Conservation (phyloP, 2,329 filamentous ascomycete species). For the Diaporthe longicolla region DNA sequence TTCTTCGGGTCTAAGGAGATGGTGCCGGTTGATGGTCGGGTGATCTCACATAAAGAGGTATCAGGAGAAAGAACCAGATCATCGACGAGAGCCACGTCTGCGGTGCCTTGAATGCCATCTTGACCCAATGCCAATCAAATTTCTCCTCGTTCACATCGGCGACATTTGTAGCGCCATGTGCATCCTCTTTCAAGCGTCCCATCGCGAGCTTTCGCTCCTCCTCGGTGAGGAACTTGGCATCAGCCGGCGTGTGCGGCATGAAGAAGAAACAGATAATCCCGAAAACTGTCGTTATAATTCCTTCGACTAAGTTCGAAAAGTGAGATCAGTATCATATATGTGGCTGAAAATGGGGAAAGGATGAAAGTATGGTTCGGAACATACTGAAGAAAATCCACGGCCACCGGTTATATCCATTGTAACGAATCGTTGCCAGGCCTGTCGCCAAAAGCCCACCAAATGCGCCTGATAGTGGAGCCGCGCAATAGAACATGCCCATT, state of each 20-base stretch:
- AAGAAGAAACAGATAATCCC: slow-evolving; percentile 70
- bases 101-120: slow-evolving; percentile 49
- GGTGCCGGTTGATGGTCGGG: not conserved
- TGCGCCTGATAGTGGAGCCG: slow-evolving; percentile 76
- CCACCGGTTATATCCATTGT: slow-evolving; percentile 56
- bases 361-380: slow-evolving; percentile 10
- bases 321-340: not conserved
- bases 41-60: slow-evolving; percentile 49
- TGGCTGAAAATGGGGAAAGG: not conserved
- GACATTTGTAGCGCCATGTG: slow-evolving; percentile 45
- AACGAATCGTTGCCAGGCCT: slow-evolving; percentile 67
- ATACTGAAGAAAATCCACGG: slow-evolving; percentile 64
- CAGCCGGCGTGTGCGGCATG: slow-evolving; percentile 48
- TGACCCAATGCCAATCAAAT: slow-evolving; percentile 58
- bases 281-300: slow-evolving; percentile 71
- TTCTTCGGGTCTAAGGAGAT: not conserved
- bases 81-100: slow-evolving; percentile 48
- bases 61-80: slow-evolving; percentile 48
- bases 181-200: slow-evolving; percentile 46
- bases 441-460: slow-evolving; percentile 74
- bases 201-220: slow-evolving; percentile 46
- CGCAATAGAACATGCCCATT: slow-evolving; percentile 75
- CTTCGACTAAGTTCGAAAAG: slow-evolving; percentile 59
- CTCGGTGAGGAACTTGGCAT: slow-evolving; percentile 48
- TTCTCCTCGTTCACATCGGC: slow-evolving; percentile 53